These are phyloP conservation scores for Aspergillus leporis DNA, from an alignment of 495 filamentous ascomycete genomes.

Conservation along the genomic window DNA sequence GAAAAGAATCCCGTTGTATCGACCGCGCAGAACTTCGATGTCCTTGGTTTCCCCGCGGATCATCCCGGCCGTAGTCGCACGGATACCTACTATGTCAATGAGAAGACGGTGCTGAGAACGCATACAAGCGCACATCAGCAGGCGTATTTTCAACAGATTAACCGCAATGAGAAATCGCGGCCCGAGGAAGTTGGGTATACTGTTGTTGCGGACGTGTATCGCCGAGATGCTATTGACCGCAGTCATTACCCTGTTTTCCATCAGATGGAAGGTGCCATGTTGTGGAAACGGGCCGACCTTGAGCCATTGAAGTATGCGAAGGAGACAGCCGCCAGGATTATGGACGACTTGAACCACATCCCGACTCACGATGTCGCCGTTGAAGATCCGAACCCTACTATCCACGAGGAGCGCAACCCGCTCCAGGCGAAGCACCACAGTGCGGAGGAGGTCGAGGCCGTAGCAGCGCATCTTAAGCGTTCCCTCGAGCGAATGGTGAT, in stretches of 20 bases:
- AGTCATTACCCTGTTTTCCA: constrained; percentile 97
- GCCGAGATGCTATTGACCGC: constrained; percentile 90
- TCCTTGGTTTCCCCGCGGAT: constrained; percentile 81
- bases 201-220: constrained; percentile 94
- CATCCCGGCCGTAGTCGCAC: constrained; percentile 85
- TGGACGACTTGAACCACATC: constrained; percentile 64
- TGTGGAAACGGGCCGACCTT: constrained; percentile 76
- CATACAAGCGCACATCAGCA: constrained; percentile 94
- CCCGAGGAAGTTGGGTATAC: constrained; percentile 77
- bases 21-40: constrained; percentile 89
- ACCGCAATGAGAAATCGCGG: constrained; percentile 43
- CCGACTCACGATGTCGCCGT: constrained; percentile 71
- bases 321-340: constrained; percentile 49
- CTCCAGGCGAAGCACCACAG: constrained; percentile 71
- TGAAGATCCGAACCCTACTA: constrained; percentile 80
- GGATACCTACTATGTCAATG: constrained; percentile 96
- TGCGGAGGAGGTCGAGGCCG: constrained; percentile 74
- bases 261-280: constrained; percentile 94
- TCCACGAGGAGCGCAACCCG: constrained; percentile 79
- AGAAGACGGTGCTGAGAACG: constrained; percentile 79
- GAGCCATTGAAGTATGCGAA: constrained; percentile 52
- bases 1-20: constrained; percentile 81
- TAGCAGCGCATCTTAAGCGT: constrained; percentile 85
- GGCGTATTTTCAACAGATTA: constrained; percentile 69
- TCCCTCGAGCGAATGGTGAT: constrained; percentile 85